Conservation (phyloP, 371 early-diverging fungal genomes). For the Mucor sp. region DNA sequence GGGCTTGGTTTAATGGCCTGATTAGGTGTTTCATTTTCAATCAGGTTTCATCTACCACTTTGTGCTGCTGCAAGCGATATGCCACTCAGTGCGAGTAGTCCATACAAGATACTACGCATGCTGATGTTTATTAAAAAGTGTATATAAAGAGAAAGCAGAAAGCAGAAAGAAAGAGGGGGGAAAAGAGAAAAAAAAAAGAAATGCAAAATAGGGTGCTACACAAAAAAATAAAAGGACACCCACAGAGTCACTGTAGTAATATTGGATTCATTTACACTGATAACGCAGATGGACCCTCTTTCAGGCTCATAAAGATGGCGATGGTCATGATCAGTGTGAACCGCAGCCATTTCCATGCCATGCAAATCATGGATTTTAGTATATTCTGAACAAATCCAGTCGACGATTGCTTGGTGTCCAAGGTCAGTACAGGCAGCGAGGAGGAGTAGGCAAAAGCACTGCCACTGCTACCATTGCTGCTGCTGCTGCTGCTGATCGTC, state of each 20-base stretch:
- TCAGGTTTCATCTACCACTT: slow-evolving; percentile 21
- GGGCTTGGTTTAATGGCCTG: not conserved
- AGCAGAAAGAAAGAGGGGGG: no score
- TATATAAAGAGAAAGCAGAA: not conserved
- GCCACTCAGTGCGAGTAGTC: slow-evolving; percentile 6
- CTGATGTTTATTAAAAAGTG: not conserved
- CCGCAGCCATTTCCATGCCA: slow-evolving; percentile 16
- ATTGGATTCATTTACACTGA: not conserved
- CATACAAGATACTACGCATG: slow-evolving; percentile 7
- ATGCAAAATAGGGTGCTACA: not conserved
- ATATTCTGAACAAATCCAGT: not conserved
- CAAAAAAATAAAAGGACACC: not conserved
- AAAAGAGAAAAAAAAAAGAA: not conserved
- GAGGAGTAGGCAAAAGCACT: not conserved
- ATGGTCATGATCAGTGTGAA: slow-evolving; percentile 18
- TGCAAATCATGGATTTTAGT: not conserved
- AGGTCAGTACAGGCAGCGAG: not conserved
- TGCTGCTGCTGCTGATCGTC: not conserved
- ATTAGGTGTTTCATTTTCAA: no score
- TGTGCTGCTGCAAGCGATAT: slow-evolving; percentile 5
- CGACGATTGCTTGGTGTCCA: not conserved
- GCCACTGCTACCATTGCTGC: not conserved
- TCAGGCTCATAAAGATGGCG: slow-evolving; percentile 16
- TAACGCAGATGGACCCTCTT: slow-evolving; percentile 12
- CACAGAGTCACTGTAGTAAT: not conserved